These are phyloP conservation scores for Leccinum aurantiacum DNA, from an alignment of 768 basidiomycete species.

Conservation along the genomic window DNA sequence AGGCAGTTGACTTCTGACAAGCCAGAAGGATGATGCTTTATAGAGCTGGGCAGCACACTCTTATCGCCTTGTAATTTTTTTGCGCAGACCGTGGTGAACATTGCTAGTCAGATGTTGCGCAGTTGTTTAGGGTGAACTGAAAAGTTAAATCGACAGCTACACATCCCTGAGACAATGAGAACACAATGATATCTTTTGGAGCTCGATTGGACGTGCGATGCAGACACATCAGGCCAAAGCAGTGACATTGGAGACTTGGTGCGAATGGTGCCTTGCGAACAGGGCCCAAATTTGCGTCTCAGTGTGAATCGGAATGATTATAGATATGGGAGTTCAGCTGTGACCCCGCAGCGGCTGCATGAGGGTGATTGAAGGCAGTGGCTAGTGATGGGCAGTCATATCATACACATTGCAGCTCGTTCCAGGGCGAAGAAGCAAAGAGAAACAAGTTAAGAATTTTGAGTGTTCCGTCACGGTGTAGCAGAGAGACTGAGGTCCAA, in stretches of 20 bases:
- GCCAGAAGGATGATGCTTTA: conserved; percentile 1
- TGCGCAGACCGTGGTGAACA: not conserved
- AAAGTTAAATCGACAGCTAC: not conserved
- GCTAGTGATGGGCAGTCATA: not conserved
- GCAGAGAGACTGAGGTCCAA: not conserved
- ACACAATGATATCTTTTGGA: not conserved
- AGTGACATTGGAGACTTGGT: not conserved
- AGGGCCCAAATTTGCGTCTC: not conserved
- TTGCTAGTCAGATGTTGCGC: not conserved
- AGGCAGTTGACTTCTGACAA: conserved; percentile 4
- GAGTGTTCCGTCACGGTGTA: not conserved
- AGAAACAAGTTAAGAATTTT: not conserved
- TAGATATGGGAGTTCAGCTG: not conserved
- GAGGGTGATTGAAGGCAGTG: not conserved
- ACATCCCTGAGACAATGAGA: conserved; percentile 8
- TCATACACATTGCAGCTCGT: not conserved
- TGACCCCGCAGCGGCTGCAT: not conserved
- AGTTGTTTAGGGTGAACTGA: not conserved
- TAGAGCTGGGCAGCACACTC: not conserved
- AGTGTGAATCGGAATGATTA: not conserved
- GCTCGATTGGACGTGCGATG: not conserved
- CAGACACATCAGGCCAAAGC: not conserved
- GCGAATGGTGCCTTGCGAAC: not conserved
- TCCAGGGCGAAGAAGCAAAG: not conserved
- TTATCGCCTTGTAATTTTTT: not conserved